Conservation (phyloP, 805 yeast genomes). For the Candida sphagnicola region DNA sequence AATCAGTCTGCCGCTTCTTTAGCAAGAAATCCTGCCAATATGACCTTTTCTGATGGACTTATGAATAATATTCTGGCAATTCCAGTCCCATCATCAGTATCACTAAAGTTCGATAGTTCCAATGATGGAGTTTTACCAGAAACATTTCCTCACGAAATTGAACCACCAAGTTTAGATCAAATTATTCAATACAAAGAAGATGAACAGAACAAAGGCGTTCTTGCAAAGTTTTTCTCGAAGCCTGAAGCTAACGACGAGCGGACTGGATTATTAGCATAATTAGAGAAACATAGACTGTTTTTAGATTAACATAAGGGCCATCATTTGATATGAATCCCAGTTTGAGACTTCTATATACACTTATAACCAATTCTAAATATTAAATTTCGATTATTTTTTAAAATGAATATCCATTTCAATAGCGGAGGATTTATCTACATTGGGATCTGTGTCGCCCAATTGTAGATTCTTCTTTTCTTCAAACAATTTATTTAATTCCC, state of each 20-base stretch:
- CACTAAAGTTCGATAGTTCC: slow-evolving; percentile 10
- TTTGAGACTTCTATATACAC: not conserved
- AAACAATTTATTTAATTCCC: slow-evolving; percentile 56
- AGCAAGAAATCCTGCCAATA: slow-evolving; percentile 36
- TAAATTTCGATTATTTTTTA: not conserved
- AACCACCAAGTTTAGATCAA: slow-evolving; percentile 30
- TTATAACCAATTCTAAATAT: not conserved
- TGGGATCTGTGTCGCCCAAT: slow-evolving; percentile 3
- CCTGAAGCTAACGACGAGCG: not conserved
- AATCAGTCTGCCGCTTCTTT: slow-evolving; percentile 38
- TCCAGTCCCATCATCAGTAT: slow-evolving; percentile 17
- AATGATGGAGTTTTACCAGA: slow-evolving; percentile 15
- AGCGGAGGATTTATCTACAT: slow-evolving; percentile 7
- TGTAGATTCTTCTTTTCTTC: slow-evolving; percentile 23
- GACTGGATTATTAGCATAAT: not conserved
- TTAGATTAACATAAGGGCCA: no score
- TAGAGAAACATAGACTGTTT: no score
- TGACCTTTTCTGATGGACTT: slow-evolving; percentile 11
- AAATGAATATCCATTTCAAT: slow-evolving; percentile 25
- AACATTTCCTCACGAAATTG: slow-evolving; percentile 27
- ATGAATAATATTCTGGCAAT: slow-evolving; percentile 30
- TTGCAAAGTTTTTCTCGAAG: not conserved
- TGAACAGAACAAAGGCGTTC: slow-evolving; percentile 10
- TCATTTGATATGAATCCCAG: not conserved
- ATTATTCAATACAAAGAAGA: slow-evolving; percentile 21